Percentiles rank a stretch among this genome's conserved stretches.
These are phyloP conservation scores for Calvatia gigantea DNA, from an alignment of 768 basidiomycete genomes.

Conservation along the genomic window DNA sequence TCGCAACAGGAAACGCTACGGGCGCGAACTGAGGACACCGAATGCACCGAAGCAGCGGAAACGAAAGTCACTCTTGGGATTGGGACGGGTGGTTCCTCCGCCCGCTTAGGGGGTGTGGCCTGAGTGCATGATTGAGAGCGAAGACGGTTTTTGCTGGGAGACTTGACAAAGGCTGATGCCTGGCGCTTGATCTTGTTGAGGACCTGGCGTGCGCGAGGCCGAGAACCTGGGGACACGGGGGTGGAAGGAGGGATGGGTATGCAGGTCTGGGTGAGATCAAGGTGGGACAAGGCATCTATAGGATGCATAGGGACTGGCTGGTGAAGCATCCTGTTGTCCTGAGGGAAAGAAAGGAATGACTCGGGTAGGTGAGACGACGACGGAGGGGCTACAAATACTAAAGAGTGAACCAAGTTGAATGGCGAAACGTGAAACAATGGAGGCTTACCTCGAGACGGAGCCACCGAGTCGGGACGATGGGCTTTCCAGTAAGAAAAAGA, in stretches of 20 bases:
- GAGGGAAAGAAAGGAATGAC: slow-evolving; percentile 1
- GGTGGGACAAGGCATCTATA: neutral
- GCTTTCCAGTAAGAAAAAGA: slow-evolving; percentile 2
- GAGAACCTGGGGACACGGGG: neutral
- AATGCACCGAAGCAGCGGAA: neutral
- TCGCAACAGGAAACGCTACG: neutral
- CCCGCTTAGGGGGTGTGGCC: neutral
- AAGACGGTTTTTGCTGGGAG: neutral
- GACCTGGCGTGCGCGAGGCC: slow-evolving; percentile 6
- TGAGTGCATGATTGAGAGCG: slow-evolving; percentile 8
- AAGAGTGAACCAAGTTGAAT: neutral
- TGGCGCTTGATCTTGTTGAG: slow-evolving; percentile 13
- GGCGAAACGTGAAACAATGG: neutral
- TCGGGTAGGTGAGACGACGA: neutral
- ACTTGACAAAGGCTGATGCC: slow-evolving; percentile 14
- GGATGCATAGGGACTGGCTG: slow-evolving; percentile 4
- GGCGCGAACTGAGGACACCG: neutral
- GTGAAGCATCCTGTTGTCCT: neutral
- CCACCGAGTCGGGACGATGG: neutral
- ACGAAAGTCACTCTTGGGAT: slow-evolving; percentile 8
- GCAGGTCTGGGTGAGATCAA: slow-evolving; percentile 4
- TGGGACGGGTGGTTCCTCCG: neutral
- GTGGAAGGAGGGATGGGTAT: neutral
- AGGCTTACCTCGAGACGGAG: neutral
- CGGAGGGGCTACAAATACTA: neutral